These are phyloP conservation scores for Amphirosellinia nigrospora DNA, from an alignment of 495 filamentous ascomycete genomes.

Conservation along the genomic window DNA sequence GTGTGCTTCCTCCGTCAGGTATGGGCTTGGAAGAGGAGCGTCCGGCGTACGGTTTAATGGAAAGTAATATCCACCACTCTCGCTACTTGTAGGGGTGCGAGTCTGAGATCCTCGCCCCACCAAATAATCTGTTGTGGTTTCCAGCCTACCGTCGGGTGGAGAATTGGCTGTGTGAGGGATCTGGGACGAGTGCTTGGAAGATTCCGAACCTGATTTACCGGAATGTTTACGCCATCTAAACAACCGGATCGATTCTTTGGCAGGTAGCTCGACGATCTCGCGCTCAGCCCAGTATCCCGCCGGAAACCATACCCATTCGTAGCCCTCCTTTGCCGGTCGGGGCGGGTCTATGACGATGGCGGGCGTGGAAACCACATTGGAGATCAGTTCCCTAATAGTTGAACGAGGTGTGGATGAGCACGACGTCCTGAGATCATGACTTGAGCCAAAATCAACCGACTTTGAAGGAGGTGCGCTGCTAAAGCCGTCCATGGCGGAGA, in stretches of 20 bases:
- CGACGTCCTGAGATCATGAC: background rate
- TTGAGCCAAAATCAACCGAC: constrained; percentile 24
- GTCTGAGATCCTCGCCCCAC: constrained; percentile 33
- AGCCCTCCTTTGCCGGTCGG: constrained; percentile 53
- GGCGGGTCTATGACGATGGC: constrained; percentile 49
- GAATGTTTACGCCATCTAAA: constrained; percentile 49
- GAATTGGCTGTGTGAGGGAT: constrained; percentile 36
- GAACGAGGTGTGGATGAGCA: background rate
- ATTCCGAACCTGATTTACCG: constrained; percentile 40
- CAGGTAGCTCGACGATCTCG: constrained; percentile 38
- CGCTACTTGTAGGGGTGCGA: constrained; percentile 34
- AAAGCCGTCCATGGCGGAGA: constrained; percentile 38
- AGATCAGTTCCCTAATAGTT: constrained; percentile 26
- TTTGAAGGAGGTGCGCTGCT: constrained; percentile 32
- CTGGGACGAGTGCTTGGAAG: constrained; percentile 32
- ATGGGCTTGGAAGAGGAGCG: constrained; percentile 41
- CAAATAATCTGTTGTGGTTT: constrained; percentile 30
- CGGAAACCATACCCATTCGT: constrained; percentile 64
- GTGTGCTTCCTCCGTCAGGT: constrained; percentile 51
- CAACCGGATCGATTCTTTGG: constrained; percentile 38
- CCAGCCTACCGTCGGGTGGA: constrained; percentile 41
- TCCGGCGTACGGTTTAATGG: constrained; percentile 27
- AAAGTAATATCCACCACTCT: constrained; percentile 32
- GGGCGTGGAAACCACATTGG: constrained; percentile 21
- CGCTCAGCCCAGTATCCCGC: constrained; percentile 63